Conservation (phyloP, 2,329 filamentous ascomycete genomes). For the Metarhizium rileyi region DNA sequence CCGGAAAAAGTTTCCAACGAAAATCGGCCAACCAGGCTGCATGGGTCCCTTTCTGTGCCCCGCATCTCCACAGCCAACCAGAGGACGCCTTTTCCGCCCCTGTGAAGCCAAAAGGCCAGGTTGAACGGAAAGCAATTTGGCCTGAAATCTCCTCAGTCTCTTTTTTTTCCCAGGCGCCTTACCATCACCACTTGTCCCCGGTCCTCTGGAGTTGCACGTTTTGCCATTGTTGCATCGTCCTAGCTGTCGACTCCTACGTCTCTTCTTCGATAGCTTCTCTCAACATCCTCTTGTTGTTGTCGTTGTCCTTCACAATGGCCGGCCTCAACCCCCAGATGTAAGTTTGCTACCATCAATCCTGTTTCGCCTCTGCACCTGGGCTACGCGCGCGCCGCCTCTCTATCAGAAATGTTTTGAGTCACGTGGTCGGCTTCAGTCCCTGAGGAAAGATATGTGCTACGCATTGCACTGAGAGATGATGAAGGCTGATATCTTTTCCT, state of each 20-base stretch:
- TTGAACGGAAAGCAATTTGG: not conserved
- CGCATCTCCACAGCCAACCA: not conserved
- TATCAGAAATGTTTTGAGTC: not conserved
- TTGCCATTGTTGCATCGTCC: not conserved
- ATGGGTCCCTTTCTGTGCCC: not conserved
- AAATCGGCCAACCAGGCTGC: not conserved
- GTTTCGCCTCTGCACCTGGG: not conserved
- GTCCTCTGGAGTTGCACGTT: not conserved
- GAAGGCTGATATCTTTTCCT: conserved; percentile 13
- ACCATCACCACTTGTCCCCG: conserved; percentile 4
- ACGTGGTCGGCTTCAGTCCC: not conserved
- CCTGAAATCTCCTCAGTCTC: not conserved
- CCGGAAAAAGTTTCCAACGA: conserved; percentile 13
- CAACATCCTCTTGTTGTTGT: not conserved
- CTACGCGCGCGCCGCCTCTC: not conserved
- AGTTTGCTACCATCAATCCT: conserved; percentile 15
- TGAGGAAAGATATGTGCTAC: not conserved
- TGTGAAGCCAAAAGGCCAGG: conserved; percentile 10
- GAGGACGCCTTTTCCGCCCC: not conserved
- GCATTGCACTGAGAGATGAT: not conserved
- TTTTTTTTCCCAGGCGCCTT: not conserved
- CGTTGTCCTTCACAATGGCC: conserved; percentile 48
- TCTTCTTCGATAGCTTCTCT: conserved; percentile 1
- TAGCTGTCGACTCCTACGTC: conserved; percentile 2
- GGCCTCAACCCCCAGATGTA: conserved; percentile 56